Evolutionary conservation across 202 grass and related monocot genomes (phyloP), one percentile per base, ranked within the genome.

Genomic region (Digitaria exilis): DNA sequence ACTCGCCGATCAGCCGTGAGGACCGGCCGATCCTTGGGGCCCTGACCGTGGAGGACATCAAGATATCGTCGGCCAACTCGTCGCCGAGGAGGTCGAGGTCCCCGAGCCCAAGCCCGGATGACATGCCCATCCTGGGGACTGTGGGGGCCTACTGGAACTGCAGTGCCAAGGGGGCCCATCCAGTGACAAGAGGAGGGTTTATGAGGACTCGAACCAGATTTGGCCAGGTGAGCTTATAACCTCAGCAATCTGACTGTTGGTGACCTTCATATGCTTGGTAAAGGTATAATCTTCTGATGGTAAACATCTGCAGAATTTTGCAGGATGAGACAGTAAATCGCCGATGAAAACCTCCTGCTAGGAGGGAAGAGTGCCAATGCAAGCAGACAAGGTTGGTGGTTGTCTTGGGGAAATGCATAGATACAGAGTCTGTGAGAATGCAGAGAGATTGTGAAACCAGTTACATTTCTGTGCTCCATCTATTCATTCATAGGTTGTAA

Each of bases 21-120:
- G 96, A 99, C 9, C 76, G 96, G 28, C 96, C 96, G 0, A 99
- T 99, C 82, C 87, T 99, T 2, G 96, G 96, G 19, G 96, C 96
- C 25, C 57, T 99, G 17, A 99, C 96, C 29, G 22, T 99, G 41
- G 87, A 94, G 56, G 96, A 96, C 84, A 88, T 96, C 75, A 99
- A 96, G 82, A 84, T 89, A 21, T 88, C 91, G 1, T 99, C 93
- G 2, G 93, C 90, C 35, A 96, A 89, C 50, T 94, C 91, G 18
- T 88, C 96, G 66, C 91, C 91, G 3, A 87, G 79, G 68, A 80
- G 90, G 86, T 97, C 88, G 30, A 86, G 88, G 84, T 97, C 88
- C 18, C 91, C 81, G 7, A 92, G 91, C 75, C 87, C 85, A 13
- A 90, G 61, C 75, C 89, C 84, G 1, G 96, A 99, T 16, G 96